Evolutionary conservation across 176 grass and related monocot genomes (phyloP).

Genomic region (Alopecurus myosuroides): DNA sequence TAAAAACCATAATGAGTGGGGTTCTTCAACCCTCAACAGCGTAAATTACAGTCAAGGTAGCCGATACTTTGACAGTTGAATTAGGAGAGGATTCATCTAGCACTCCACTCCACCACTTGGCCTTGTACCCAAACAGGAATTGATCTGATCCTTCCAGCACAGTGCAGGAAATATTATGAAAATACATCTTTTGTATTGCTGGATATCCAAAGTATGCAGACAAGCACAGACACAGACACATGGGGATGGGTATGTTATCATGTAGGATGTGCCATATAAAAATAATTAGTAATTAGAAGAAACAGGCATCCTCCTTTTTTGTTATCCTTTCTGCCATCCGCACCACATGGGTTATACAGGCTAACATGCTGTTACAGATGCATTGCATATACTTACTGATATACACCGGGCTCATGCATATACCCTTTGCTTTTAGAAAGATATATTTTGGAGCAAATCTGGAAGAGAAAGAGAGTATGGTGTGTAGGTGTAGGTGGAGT

Average conservation of each 20-base stretch:
- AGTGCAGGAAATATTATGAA: not conserved
- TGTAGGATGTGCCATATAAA: not conserved
- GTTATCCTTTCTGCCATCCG: not conserved
- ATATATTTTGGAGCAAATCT: not conserved
- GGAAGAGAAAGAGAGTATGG: not conserved
- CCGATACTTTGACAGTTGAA: not conserved
- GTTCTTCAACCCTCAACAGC: not conserved
- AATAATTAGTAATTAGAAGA: not conserved
- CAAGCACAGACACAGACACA: constrained; percentile 9
- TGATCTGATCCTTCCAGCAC: constrained; percentile 20
- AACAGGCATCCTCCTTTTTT: not conserved
- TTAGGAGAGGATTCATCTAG: not conserved
- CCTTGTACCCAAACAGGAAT: not conserved
- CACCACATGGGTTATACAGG: not conserved
- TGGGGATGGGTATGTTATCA: constrained; percentile 1
- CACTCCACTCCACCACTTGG: not conserved
- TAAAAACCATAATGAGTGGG: not conserved
- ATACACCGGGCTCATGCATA: not conserved
- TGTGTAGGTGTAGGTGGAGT: not conserved
- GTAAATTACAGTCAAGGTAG: not conserved
- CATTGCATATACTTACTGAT: not conserved
- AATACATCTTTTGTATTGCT: not conserved
- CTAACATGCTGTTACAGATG: not conserved
- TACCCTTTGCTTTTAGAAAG: not conserved
- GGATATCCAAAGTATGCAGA: constrained; percentile 4